phyloP scores from a whole-genome alignment of 2,329 filamentous ascomycete genomes.

The Aureobasidium sp. region DNA sequence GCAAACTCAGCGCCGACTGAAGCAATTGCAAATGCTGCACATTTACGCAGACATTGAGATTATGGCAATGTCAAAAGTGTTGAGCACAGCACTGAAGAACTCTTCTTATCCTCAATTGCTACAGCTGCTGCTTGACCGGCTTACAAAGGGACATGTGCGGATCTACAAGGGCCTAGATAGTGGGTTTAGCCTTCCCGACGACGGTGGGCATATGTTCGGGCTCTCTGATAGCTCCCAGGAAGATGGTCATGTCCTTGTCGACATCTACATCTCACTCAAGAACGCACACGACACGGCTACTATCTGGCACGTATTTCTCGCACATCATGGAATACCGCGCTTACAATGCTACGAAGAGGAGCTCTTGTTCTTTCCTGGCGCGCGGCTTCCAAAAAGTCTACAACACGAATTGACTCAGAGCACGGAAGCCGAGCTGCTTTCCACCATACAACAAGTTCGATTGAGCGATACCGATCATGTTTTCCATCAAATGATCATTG shows the following conservation, averaged over 20 bases:
- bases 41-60: slow-evolving; percentile 15
- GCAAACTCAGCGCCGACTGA: slow-evolving; percentile 15
- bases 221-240: slow-evolving; percentile 7
- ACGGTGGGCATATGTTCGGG: slow-evolving; percentile 16
- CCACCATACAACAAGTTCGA: slow-evolving; percentile 13
- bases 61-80: slow-evolving; percentile 1
- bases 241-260: neutral
- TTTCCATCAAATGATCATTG: slow-evolving; percentile 12
- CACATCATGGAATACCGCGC: slow-evolving; percentile 14
- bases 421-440: slow-evolving; percentile 16
- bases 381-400: slow-evolving; percentile 14
- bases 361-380: slow-evolving; percentile 12
- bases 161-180: slow-evolving; percentile 17
- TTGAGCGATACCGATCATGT: slow-evolving; percentile 8
- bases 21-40: slow-evolving; percentile 16
- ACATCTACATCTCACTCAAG: slow-evolving; percentile 17
- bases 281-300: slow-evolving; percentile 14
- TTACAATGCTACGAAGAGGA: slow-evolving; percentile 15
- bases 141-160: slow-evolving; percentile 11
- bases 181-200: slow-evolving; percentile 14
- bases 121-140: slow-evolving; percentile 11
- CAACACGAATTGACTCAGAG: slow-evolving; percentile 13
- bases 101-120: slow-evolving; percentile 13
- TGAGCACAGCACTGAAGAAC: slow-evolving; percentile 11
- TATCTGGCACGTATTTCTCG: slow-evolving; percentile 17